Evolutionary conservation across 2,329 filamentous ascomycete genomes (phyloP).

Genomic region (Alternaria tenuissima): DNA sequence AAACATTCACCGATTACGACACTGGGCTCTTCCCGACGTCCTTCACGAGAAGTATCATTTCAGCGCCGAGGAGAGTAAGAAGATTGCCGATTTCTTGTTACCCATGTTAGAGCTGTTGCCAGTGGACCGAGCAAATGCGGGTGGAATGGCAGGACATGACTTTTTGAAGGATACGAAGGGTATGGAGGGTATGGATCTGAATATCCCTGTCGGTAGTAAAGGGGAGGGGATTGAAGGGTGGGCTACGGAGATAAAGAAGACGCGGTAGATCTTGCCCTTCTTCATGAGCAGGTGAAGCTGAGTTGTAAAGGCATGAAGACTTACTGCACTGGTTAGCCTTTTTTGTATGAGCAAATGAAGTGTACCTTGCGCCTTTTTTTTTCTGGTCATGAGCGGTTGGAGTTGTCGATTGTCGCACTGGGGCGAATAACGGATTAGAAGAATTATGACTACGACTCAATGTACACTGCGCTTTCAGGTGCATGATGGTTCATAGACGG

Average conservation of each 20-base stretch:
- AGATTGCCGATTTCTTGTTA: slow-evolving; percentile 80
- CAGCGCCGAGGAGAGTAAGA: slow-evolving; percentile 78
- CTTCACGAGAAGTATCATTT: slow-evolving; percentile 98
- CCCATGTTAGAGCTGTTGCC: slow-evolving; percentile 93
- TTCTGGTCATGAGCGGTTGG: background rate
- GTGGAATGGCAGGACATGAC: slow-evolving; percentile 86
- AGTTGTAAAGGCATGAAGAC: background rate
- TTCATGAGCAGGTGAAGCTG: background rate
- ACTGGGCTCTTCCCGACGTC: slow-evolving; percentile 95
- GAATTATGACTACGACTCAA: background rate
- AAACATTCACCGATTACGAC: slow-evolving; percentile 94
- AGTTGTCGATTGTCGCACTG: background rate
- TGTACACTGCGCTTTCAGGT: background rate
- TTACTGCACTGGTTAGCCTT: slow-evolving; percentile 3
- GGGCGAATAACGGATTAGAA: background rate
- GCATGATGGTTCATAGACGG: background rate
- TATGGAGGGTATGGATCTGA: slow-evolving; percentile 82
- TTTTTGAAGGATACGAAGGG: slow-evolving; percentile 88
- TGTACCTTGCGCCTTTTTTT: background rate
- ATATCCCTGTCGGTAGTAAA: slow-evolving; percentile 78
- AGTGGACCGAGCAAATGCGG: slow-evolving; percentile 90
- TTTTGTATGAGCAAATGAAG: slow-evolving; percentile 1
- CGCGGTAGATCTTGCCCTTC: slow-evolving; percentile 31
- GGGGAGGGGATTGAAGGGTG: slow-evolving; percentile 96
- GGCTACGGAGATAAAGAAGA: slow-evolving; percentile 82